A percentile compares a stretch with the other conserved stretches of the same genome.
phyloP scores from a whole-genome alignment of 495 filamentous ascomycete genomes.

The Penicilliopsis zonata region DNA sequence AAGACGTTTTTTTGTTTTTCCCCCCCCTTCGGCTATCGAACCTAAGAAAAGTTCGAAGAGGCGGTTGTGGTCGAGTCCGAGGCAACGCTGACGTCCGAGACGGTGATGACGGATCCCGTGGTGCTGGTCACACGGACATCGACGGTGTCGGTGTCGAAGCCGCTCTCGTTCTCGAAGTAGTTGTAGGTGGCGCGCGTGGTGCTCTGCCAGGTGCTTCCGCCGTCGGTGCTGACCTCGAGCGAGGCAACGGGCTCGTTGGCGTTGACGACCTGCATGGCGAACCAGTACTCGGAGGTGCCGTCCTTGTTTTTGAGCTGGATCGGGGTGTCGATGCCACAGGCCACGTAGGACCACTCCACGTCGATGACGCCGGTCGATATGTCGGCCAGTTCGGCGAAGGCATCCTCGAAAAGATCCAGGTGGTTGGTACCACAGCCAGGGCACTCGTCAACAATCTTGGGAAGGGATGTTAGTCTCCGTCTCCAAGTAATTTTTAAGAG shows the following conservation, averaged over 20 bases:
- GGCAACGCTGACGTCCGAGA: conserved; percentile 14
- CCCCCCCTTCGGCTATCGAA: background rate
- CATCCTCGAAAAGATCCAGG: conserved; percentile 47
- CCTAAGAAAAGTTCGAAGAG: conserved; percentile 14
- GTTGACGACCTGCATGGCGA: conserved; percentile 48
- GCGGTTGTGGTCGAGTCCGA: conserved; percentile 14
- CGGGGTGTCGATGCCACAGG: conserved; percentile 39
- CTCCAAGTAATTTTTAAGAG: too few species aligned
- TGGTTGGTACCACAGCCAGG: conserved; percentile 42
- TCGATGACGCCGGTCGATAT: conserved; percentile 39
- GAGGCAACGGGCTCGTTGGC: conserved; percentile 37
- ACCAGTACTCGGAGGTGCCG: conserved; percentile 41
- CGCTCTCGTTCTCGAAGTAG: conserved; percentile 44
- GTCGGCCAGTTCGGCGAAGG: conserved; percentile 36
- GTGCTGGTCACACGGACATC: conserved; percentile 40
- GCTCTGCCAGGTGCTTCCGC: conserved; percentile 37
- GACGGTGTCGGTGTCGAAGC: conserved; percentile 39
- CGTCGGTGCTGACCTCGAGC: conserved; percentile 46
- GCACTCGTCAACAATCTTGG: conserved; percentile 48
- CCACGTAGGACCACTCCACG: conserved; percentile 38
- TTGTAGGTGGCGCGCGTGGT: conserved; percentile 43
- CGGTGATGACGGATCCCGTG: conserved; percentile 26
- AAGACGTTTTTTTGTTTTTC: too few species aligned
- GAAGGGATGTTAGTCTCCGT: conserved; percentile 1
- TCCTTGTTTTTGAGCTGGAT: conserved; percentile 43